Evolutionary conservation across 192 early-diverging fungal species (phyloP), one percentile per base, ranked within the genome.

Genomic region (Coemansia javaensis): DNA sequence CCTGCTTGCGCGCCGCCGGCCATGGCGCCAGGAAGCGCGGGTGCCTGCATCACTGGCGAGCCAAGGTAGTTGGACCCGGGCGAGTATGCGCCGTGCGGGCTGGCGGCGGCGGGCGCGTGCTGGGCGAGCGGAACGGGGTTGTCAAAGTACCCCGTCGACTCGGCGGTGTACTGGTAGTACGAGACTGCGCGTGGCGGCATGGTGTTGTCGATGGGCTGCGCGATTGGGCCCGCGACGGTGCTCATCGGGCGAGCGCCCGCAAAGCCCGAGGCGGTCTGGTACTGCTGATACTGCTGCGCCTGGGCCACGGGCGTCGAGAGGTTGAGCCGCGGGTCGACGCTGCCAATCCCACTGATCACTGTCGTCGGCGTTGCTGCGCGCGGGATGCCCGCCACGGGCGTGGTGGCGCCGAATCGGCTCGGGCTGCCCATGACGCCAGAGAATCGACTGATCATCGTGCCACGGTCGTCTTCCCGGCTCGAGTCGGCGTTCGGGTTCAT

Each of bases 401-500:
- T 56, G 4, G 41, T 37, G 1, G 32, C 23, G 13, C 51, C 55
- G 33, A 50, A 47, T 12, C 38, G 32, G 37, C 32, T 55, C 16
- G 44, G 34, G 30, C 32, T 47, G n/a, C 44, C 58, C 43, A 64
- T 64, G 0, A 47, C 47, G 1, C 25, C 56, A 0, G 65, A 67
- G 10, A 51, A 48, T 5, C 65, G 45, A 49, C 48, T 62, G 15
- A 47, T 60, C 39, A 56, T 36, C 4, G 66, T 56, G 13, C 47
- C 22, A 5, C 66, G 58, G 21, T 69, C 66, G 25, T 62, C 66
- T n/a, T 60, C 58, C 22, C 50, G 42, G 49, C 53, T 69, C 17
- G 66, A 69, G 5, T 50, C 54, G 2, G 59, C 66, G 14, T 62
- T 50, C 11, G 49, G 53, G 41, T 69, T 69, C 66, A 69, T 69